These are phyloP conservation scores for Apophysomyces sp. DNA, from an alignment of 371 early-diverging fungal species.

Conservation along the genomic window DNA sequence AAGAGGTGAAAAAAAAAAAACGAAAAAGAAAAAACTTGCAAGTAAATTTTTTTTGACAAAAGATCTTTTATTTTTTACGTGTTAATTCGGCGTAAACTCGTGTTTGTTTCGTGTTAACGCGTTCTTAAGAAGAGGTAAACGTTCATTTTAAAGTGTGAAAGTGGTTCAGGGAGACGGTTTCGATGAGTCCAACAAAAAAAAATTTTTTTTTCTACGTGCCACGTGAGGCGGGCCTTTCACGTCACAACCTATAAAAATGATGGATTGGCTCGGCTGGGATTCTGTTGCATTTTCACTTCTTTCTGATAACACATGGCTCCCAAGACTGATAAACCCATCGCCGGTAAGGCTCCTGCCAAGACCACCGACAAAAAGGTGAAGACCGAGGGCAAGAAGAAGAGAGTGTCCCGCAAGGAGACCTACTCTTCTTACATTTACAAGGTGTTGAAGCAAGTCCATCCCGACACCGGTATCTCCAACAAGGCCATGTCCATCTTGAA, in stretches of 20 bases:
- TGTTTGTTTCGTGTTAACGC: background rate
- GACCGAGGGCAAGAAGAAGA: conserved; percentile 52
- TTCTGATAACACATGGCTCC: conserved; percentile 37
- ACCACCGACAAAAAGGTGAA: conserved; percentile 57
- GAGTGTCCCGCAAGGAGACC: conserved; percentile 73
- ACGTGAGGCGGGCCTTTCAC: background rate
- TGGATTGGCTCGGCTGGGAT: conserved; percentile 5
- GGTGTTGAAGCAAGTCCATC: conserved; percentile 92
- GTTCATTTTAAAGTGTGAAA: background rate
- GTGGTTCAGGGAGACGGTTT: background rate
- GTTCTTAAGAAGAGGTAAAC: background rate
- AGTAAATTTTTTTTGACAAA: background rate
- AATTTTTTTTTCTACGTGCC: background rate
- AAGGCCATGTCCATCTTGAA: conserved; percentile 98
- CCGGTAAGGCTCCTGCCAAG: conserved; percentile 77
- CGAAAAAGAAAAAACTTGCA: background rate
- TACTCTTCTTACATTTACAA: conserved; percentile 93
- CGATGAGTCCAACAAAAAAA: background rate
- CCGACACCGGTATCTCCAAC: conserved; percentile 97
- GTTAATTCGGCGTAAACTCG: background rate
- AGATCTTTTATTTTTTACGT: background rate
- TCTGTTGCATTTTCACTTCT: conserved; percentile 7
- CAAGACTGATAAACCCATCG: conserved; percentile 56
- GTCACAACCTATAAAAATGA: background rate
- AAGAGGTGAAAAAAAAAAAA: background rate